Evolutionary conservation across 352 stramenopile species (phyloP), one percentile per base, ranked within the genome.

Genomic region (Pythium scleroteichum): DNA sequence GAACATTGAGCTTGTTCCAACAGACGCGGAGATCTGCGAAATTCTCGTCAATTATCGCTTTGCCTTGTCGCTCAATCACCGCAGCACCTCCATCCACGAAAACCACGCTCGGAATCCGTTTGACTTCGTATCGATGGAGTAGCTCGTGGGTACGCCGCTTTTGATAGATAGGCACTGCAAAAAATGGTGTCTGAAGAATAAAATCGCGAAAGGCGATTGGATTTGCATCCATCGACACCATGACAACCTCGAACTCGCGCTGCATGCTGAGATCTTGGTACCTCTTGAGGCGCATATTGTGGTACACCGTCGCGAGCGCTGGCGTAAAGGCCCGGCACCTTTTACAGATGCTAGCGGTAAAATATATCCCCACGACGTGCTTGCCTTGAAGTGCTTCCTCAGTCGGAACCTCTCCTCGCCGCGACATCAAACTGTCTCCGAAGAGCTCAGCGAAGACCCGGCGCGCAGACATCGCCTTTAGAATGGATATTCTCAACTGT

Each of bases 241-340:
- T 54, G 55, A 88, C 78, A 48, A 88, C 69, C 41, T 88, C 76
- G 24, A 88, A 63, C 22, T 81, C 59, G n/a, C 78, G 66, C n/a
- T 70, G 71, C 72, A 88, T 82, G 14, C 62, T 42, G 52, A 85
- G 38, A 40, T 69, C 57, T 40, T 73, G 67, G 68, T 88, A 87
- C 41, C 60, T 60, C 16, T 65, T 68, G 22, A 87, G 76, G 50
- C 70, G 69, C 74, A 85, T 84, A 60, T 83, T 85, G 41, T 70
- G 68, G 51, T 90, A 71, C 19, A 79, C 75, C 1, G 76, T 83
- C 27, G 75, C 76, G 46, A 90, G 59, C 24, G 81, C 66, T 19
- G 78, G 78, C 38, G 78, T 85, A 66, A 90, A 87, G 24, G 64
- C 62, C 49, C 74, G 72, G 33, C 78, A 90, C 10, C 64, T 69